Evolutionary conservation across 768 basidiomycete species (phyloP).

Genomic region (Paxillus ammoniavirescens): DNA sequence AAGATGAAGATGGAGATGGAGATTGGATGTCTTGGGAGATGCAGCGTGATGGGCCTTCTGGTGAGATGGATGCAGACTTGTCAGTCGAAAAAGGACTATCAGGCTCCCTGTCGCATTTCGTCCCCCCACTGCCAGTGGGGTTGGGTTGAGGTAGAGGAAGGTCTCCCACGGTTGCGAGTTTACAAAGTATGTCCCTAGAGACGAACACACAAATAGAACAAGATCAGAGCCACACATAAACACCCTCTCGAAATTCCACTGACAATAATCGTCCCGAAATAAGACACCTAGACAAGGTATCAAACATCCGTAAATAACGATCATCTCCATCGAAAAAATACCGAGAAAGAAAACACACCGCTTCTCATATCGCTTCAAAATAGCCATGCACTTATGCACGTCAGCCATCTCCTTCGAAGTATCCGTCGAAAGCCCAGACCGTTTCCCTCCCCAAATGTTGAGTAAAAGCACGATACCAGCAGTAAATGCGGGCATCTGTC

Average conservation of each 20-base stretch:
- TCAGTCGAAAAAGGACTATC: conserved; percentile 40
- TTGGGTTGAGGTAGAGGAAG: conserved; percentile 61
- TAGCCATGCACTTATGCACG: conserved; percentile 48
- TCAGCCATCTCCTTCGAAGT: conserved; percentile 47
- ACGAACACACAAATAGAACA: background rate
- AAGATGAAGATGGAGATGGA: conserved; percentile 6
- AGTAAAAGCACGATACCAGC: conserved; percentile 53
- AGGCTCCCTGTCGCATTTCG: conserved; percentile 64
- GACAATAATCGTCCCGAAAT: conserved; percentile 49
- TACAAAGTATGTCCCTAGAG: conserved; percentile 68
- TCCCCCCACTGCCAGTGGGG: conserved; percentile 37
- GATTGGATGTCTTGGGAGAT: conserved; percentile 24
- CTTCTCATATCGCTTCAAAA: conserved; percentile 35
- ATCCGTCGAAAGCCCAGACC: conserved; percentile 40
- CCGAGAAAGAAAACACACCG: conserved; percentile 25
- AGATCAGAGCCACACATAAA: background rate
- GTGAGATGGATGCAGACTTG: conserved; percentile 1
- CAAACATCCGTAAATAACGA: background rate
- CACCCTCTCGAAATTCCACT: conserved; percentile 9
- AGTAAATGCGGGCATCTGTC: conserved; percentile 42
- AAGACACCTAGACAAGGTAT: conserved; percentile 38
- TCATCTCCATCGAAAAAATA: background rate
- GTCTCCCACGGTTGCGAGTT: conserved; percentile 69
- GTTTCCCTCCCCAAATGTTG: conserved; percentile 54
- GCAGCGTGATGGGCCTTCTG: conserved; percentile 29